These are phyloP conservation scores for Fusarium acutatum DNA, from an alignment of 2,329 filamentous ascomycete genomes.

Conservation along the genomic window DNA sequence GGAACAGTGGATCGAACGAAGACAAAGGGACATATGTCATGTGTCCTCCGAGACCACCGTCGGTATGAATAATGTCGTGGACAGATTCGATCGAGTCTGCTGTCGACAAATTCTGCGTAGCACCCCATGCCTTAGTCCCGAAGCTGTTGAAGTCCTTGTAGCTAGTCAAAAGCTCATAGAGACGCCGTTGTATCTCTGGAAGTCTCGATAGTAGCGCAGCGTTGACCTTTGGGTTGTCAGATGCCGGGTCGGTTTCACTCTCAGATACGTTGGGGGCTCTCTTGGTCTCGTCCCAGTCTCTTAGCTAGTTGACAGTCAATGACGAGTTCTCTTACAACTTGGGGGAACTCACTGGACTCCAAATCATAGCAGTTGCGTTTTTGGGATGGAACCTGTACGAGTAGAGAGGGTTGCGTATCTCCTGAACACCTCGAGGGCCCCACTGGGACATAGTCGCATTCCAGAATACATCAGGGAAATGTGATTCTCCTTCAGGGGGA, in stretches of 20 bases:
- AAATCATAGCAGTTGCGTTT: conserved; percentile 65
- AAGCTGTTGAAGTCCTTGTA: conserved; percentile 75
- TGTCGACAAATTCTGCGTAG: conserved; percentile 54
- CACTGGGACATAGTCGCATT: conserved; percentile 60
- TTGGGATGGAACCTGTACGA: conserved; percentile 69
- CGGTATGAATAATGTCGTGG: conserved; percentile 70
- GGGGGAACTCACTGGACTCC: conserved; percentile 62
- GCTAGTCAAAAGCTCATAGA: conserved; percentile 73
- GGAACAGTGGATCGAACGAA: conserved; percentile 82
- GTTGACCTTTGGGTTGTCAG: conserved; percentile 67
- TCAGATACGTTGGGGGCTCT: conserved; percentile 57
- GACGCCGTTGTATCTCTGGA: conserved; percentile 65
- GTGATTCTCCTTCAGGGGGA: conserved; percentile 58
- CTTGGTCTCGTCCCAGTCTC: conserved; percentile 67
- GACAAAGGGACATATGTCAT: conserved; percentile 77
- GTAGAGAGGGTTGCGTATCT: conserved; percentile 69
- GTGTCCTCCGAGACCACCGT: conserved; percentile 69
- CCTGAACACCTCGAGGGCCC: conserved; percentile 64
- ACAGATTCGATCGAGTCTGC: conserved; percentile 73
- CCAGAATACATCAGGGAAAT: conserved; percentile 56
- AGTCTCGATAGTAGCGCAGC: conserved; percentile 56
- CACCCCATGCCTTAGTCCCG: conserved; percentile 73
- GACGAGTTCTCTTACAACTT: fast-evolving
- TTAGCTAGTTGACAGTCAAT: conserved; percentile 55
- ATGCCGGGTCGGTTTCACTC: conserved; percentile 49